Evolutionary conservation across 441 rosid genomes (phyloP), one percentile per base, ranked within the genome.

Genomic region (Mallotus japonicus): DNA sequence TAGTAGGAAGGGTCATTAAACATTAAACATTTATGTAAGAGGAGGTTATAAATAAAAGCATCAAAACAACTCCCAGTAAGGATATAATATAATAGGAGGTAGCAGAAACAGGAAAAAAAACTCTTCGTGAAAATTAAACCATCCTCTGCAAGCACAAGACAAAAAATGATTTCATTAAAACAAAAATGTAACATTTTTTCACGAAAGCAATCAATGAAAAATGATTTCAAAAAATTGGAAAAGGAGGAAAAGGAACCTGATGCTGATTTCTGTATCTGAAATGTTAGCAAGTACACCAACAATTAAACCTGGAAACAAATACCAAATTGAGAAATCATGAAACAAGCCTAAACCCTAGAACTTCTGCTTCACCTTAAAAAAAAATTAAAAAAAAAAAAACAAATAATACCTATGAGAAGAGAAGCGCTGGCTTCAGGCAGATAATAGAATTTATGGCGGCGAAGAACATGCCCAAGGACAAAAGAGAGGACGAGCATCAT

Each of bases 401-500:
- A 22, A 59, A 4, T 24, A 28, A 49, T 46, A 92, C 96, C 98
- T 59, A 95, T 95, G 73, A 95, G 92, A 82, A 95, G 94, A 65
- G 99, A 95, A 84, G 95, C 97, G 79, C 97, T 90, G 83, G 99
- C 98, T 80, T 95, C 98, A 4, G 99, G 98, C 4, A 95, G 94
- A 71, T 93, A 95, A 84, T 95, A 91, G 86, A 95, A 88, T 81
- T 86, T 89, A 75, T 88, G 98, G 71, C 99, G 99, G 66, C 97
- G 97, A 58, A 95, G 99, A 62, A 95, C 97, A 73, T 91, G 97
- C 12, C 99, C 98, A 40, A 95, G 91, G 51, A 95, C 97, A 80
- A 95, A 95, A 73, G 98, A 95, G 78, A 93, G 97, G 59, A 95
- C 99, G 42, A 95, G 99, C 97, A 93, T 95, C 99, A 95, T 93